Conservation (phyloP, 164 flowering plant species). For the Sedum album region DNA sequence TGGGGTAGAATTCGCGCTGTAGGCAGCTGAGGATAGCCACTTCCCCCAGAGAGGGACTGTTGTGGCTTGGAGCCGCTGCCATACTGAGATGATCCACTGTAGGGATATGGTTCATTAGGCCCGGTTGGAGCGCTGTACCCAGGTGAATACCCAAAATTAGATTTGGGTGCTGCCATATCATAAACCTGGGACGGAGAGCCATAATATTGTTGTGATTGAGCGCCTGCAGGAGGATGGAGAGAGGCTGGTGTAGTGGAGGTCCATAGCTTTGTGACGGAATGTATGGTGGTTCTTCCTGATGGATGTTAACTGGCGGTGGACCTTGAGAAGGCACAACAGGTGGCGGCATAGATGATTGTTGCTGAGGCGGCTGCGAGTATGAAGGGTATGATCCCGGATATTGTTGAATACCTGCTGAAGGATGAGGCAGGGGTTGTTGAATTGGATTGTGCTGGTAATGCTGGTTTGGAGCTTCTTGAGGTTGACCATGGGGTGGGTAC, state of each 20-base stretch:
- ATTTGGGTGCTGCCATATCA: slow-evolving; percentile 48
- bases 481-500: slow-evolving; percentile 35
- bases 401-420: slow-evolving; percentile 36
- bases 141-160: slow-evolving; percentile 46
- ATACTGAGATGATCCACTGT: slow-evolving; percentile 47
- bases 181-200: slow-evolving; percentile 38
- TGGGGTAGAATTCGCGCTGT: slow-evolving; percentile 79
- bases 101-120: slow-evolving; percentile 45
- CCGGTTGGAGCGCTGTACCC: slow-evolving; percentile 41
- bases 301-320: slow-evolving; percentile 41
- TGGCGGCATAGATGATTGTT: slow-evolving; percentile 27
- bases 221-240: slow-evolving; percentile 32
- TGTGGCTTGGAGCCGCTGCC: slow-evolving; percentile 37
- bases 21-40: slow-evolving; percentile 71
- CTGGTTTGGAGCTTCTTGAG: slow-evolving; percentile 42
- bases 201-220: slow-evolving; percentile 46
- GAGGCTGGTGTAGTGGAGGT: slow-evolving; percentile 44
- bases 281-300: slow-evolving; percentile 59
- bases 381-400: slow-evolving; percentile 38
- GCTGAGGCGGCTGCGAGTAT: slow-evolving; percentile 38
- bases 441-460: slow-evolving; percentile 42
- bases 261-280: slow-evolving; percentile 47
- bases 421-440: slow-evolving; percentile 39
- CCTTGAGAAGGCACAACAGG: slow-evolving; percentile 33
- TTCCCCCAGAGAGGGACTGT: slow-evolving; percentile 42